Percentiles rank a stretch among this genome's conserved stretches.
Conservation (phyloP, 805 yeast genomes). For the Wickerhamiella lipophila region DNA sequence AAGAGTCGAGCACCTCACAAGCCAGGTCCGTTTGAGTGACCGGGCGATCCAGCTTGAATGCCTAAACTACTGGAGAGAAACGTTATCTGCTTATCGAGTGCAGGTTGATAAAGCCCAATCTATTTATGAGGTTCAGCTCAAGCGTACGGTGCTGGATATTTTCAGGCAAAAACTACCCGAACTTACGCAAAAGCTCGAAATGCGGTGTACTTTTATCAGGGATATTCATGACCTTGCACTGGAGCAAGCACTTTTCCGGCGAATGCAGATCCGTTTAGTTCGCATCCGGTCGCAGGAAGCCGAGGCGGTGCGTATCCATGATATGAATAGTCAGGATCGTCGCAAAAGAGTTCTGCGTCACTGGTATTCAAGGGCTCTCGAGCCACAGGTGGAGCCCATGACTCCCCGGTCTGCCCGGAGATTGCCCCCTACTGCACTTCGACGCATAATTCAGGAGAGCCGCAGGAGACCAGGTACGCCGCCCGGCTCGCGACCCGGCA, state of each 20-base stretch:
- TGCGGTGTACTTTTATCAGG: not conserved
- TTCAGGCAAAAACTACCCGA: not conserved
- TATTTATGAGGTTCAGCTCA: not conserved
- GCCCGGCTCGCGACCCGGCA: not conserved
- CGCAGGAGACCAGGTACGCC: not conserved
- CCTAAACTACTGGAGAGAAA: not conserved
- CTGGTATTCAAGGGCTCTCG: not conserved
- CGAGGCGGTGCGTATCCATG: not conserved
- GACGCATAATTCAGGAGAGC: not conserved
- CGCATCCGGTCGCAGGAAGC: not conserved
- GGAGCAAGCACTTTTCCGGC: not conserved
- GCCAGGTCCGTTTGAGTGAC: not conserved
- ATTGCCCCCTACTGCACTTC: constrained; percentile 1
- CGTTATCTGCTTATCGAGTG: not conserved
- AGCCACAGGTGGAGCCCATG: not conserved
- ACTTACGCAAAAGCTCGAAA: not conserved
- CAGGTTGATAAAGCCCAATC: not conserved
- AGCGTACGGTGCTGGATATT: not conserved
- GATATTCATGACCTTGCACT: not conserved
- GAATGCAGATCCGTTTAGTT: not conserved
- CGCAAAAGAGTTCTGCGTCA: not conserved
- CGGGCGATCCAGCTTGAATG: not conserved
- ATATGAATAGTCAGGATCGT: not conserved
- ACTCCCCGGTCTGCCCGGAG: constrained; percentile 4
- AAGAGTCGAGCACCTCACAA: not conserved